Conservation (phyloP, 768 basidiomycete genomes). For the Lactarius indigo region DNA sequence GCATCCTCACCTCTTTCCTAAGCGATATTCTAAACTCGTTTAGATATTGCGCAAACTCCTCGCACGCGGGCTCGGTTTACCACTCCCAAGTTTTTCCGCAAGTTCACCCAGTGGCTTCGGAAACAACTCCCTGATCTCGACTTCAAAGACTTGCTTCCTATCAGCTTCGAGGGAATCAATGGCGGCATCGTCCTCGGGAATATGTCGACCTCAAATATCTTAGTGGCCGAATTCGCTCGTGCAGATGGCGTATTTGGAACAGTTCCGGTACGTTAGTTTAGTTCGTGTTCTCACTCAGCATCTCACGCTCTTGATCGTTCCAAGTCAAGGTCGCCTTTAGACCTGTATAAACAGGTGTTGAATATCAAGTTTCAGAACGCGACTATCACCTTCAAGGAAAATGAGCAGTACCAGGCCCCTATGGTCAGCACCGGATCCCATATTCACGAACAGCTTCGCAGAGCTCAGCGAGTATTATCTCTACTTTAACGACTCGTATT, state of each 20-base stretch:
- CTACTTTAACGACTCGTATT: neutral
- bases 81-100: conserved; percentile 37
- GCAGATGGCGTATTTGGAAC: conserved; percentile 79
- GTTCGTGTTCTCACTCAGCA: neutral
- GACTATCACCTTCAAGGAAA: conserved; percentile 64
- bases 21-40: neutral
- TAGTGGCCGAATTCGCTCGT: conserved; percentile 78
- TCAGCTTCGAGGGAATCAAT: conserved; percentile 74
- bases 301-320: neutral
- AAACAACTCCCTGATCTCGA: conserved; percentile 68
- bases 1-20: neutral
- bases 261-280: conserved; percentile 51
- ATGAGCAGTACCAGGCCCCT: conserved; percentile 66
- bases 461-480: conserved; percentile 31
- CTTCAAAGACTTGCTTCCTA: conserved; percentile 79
- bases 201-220: conserved; percentile 73
- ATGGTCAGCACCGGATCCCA: conserved; percentile 65
- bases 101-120: conserved; percentile 47
- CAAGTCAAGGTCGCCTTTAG: conserved; percentile 76
- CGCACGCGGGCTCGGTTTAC: conserved; percentile 2
- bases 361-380: conserved; percentile 67
- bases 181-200: conserved; percentile 86
- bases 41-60: conserved; percentile 4
- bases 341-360: conserved; percentile 79
- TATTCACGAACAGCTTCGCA: conserved; percentile 54